Evolutionary conservation across 2,329 filamentous ascomycete genomes (phyloP), one percentile per base, ranked within the genome.

Genomic region (Sporothrix inflata): DNA sequence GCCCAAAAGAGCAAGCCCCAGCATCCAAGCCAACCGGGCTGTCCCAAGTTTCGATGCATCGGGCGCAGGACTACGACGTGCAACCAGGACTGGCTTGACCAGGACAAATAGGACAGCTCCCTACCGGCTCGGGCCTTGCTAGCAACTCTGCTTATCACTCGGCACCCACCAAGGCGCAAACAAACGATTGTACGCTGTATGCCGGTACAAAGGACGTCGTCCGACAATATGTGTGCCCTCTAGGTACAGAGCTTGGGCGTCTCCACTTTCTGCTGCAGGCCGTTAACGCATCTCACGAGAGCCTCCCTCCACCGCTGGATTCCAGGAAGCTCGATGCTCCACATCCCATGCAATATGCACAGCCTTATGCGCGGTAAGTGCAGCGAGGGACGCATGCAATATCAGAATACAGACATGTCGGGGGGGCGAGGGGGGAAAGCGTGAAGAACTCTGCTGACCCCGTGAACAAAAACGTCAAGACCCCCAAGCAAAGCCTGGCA

Each of bases 381-480:
- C 63, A 66, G 63, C 21, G 42, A 49, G 24, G 63, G 21, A 30
- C 27, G 16, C 24, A 49, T 66, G 63, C 63, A 49, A 30, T 66
- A 66, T 47, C 40, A 66, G 63, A 49, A 7, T 2, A 14, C 57
- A 51, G 16, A 21, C n/a, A 55, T 14, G 34, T 12, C n/a, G 60
- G 7, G 51, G 27, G 19, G 60, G 34, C 47, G 21, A 11, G 5
- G 30, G n/a, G 30, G 14, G n/a, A n/a, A 11, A 40, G 53, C 9
- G 27, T 47, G 61, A 60, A 71, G 65, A 72, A 65, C 21, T 72
- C 40, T 72, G 70, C 70, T 72, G 70, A 30, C 34, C 70, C 51
- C 70, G 70, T 72, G 70, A 66, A 47, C 63, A 40, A 24, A 53
- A 57, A 38, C 40, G n/a, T 24, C 67, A 40, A 66, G 42, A 42